Percentiles rank a stretch among this genome's conserved stretches.
Conservation (phyloP, 2,329 filamentous ascomycete species). For the Colletotrichum tamarilloi region DNA sequence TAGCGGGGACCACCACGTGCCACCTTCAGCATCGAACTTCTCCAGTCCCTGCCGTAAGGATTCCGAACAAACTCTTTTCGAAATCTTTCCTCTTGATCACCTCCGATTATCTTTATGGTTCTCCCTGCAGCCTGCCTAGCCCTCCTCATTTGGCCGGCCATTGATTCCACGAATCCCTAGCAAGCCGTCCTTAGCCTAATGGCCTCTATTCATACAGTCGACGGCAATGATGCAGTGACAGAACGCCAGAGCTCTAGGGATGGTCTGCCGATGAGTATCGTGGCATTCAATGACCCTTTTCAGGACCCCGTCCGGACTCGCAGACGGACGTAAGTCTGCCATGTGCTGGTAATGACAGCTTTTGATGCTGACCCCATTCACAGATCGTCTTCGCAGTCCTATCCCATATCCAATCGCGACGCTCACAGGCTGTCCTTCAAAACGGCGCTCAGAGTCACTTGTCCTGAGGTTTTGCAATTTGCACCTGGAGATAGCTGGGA, state of each 20-base stretch:
- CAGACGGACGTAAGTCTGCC: constrained; percentile 11
- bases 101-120: not conserved
- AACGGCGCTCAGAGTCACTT: constrained; percentile 29
- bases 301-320: not conserved
- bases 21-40: not conserved
- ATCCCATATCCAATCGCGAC: not conserved
- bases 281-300: not conserved
- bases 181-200: not conserved
- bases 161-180: not conserved
- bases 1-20: not conserved
- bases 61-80: not conserved
- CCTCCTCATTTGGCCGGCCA: not conserved
- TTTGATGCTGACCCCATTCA: not conserved
- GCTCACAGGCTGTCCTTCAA: constrained; percentile 32
- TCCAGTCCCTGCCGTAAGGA: no score
- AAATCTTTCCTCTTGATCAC: not conserved
- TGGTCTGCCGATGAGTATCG: not conserved
- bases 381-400: constrained; percentile 17
- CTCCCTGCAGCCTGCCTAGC: not conserved
- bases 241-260: constrained; percentile 9
- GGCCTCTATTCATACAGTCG: not conserved
- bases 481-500: constrained; percentile 31
- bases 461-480: not conserved
- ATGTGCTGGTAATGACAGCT: not conserved
- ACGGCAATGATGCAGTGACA: not conserved